These are phyloP conservation scores for Phaeomoniella chlamydospora DNA, from an alignment of 2,329 filamentous ascomycete species.

Conservation along the genomic window DNA sequence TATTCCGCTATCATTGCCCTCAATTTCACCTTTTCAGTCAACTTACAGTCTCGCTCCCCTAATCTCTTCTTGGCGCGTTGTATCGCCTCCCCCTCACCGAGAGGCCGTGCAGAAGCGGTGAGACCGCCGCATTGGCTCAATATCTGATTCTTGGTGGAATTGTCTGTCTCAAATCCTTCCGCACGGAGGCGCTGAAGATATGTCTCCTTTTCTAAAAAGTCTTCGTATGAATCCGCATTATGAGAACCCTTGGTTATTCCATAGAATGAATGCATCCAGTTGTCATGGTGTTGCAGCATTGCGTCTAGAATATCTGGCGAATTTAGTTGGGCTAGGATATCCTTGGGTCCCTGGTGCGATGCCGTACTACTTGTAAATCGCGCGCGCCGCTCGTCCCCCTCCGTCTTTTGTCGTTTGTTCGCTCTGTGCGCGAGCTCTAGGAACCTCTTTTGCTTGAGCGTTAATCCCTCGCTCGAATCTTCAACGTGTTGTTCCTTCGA, in stretches of 20 bases:
- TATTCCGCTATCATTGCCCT: background rate
- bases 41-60: background rate
- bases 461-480: constrained; percentile 12
- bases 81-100: background rate
- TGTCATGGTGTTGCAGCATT: constrained; percentile 7
- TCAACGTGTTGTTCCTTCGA: constrained; percentile 13
- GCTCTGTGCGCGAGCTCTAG: background rate
- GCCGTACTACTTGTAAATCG: no score
- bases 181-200: background rate
- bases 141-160: background rate
- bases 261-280: background rate
- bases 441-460: constrained; percentile 16
- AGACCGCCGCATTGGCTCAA: background rate
- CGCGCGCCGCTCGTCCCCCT: no score
- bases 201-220: background rate
- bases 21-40: background rate
- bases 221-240: background rate
- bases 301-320: no score
- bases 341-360: no score
- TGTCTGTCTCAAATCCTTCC: background rate
- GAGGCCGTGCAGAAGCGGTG: background rate
- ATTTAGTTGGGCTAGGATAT: no score
- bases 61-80: background rate
- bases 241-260: background rate
- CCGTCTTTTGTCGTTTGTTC: background rate